These are phyloP conservation scores for Metarhizium sp. DNA, from an alignment of 2,329 filamentous ascomycete species.

Conservation along the genomic window DNA sequence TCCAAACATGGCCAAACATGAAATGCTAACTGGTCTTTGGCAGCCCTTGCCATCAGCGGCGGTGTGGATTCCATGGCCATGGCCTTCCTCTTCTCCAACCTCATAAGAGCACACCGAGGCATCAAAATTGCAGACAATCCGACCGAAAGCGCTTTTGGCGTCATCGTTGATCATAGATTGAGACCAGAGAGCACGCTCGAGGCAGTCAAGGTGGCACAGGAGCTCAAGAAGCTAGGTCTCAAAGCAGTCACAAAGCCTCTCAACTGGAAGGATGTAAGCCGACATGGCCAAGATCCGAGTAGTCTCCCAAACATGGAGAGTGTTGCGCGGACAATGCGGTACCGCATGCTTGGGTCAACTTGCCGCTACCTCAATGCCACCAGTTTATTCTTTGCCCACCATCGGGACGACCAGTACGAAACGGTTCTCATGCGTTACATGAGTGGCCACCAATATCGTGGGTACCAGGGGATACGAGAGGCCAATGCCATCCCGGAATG, in stretches of 20 bases:
- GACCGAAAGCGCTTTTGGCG: slow-evolving; percentile 28
- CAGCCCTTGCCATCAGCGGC: slow-evolving; percentile 77
- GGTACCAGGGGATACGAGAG: slow-evolving; percentile 59
- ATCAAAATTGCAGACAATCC: slow-evolving; percentile 37
- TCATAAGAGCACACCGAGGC: slow-evolving; percentile 23
- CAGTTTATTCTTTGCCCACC: slow-evolving; percentile 72
- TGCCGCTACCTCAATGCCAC: slow-evolving; percentile 43
- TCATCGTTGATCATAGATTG: slow-evolving; percentile 50
- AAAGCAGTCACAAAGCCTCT: slow-evolving; percentile 16
- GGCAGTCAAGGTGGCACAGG: slow-evolving; percentile 34
- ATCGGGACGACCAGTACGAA: slow-evolving; percentile 85
- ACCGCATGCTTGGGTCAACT: slow-evolving; percentile 55
- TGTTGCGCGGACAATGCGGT: slow-evolving; percentile 63
- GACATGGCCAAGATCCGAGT: slow-evolving; percentile 19
- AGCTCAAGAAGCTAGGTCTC: slow-evolving; percentile 29
- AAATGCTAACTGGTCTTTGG: neutral
- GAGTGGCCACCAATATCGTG: slow-evolving; percentile 56
- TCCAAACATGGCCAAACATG: neutral
- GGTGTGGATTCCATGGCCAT: slow-evolving; percentile 98
- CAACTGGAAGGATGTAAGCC: slow-evolving; percentile 38
- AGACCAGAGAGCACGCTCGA: slow-evolving; percentile 44
- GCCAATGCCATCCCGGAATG: slow-evolving; percentile 74
- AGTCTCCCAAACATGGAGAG: slow-evolving; percentile 62
- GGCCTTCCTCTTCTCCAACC: slow-evolving; percentile 57
- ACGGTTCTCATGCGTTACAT: slow-evolving; percentile 74